A percentile compares a stretch with the other conserved stretches of the same genome.
These are phyloP conservation scores for Isoetes taiwanensis DNA, from an alignment of 75 land plant genomes.

Conservation along the genomic window DNA sequence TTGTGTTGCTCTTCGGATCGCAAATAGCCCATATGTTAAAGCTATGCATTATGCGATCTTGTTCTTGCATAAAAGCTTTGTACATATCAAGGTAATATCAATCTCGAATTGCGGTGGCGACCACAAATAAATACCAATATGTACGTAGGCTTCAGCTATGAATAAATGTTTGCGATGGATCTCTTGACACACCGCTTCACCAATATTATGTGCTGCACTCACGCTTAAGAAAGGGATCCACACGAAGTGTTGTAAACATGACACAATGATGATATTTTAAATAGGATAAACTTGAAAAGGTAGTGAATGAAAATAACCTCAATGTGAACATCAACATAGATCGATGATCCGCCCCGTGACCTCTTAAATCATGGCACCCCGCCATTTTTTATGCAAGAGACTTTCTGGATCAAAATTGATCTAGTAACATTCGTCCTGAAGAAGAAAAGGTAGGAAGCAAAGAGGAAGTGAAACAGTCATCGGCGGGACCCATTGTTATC, in stretches of 20 bases:
- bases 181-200: slow-evolving; percentile 62
- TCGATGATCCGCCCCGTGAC: slow-evolving; percentile 64
- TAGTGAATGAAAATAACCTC: slow-evolving; percentile 35
- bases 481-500: not conserved
- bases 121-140: slow-evolving; percentile 80
- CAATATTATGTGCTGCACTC: slow-evolving; percentile 82
- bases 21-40: no score
- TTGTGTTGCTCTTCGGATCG: no score
- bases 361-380: slow-evolving; percentile 81
- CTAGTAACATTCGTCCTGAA: slow-evolving; percentile 11
- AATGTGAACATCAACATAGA: slow-evolving; percentile 84
- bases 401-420: no score
- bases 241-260: no score
- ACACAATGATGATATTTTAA: no score
- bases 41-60: no score
- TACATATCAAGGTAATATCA: no score
- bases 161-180: slow-evolving; percentile 49
- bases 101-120: no score
- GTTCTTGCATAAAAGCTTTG: no score
- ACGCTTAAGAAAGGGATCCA: slow-evolving; percentile 89
- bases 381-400: no score
- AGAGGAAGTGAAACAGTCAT: not conserved
- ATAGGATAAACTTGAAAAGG: no score
- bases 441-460: not conserved
- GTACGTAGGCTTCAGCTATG: slow-evolving; percentile 82